phyloP scores from a whole-genome alignment of 2,329 filamentous ascomycete genomes.

The Cladophialophora chaetospira region DNA sequence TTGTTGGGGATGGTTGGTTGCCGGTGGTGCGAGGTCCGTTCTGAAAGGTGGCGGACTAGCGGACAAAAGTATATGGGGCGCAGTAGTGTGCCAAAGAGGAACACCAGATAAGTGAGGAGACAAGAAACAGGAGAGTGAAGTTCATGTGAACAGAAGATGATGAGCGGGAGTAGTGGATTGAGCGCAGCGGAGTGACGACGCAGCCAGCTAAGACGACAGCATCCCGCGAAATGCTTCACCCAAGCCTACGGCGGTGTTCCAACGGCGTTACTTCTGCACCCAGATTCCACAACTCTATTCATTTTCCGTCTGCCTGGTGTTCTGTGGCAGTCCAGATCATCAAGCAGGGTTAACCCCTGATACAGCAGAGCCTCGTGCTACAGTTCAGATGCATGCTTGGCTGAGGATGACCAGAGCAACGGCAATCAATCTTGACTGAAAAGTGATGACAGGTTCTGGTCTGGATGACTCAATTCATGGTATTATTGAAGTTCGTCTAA shows the following conservation, averaged over 20 bases:
- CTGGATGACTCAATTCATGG: slow-evolving; percentile 11
- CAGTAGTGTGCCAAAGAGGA: too few relatives aligned
- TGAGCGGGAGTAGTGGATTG: slow-evolving; percentile 3
- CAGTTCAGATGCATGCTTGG: background rate
- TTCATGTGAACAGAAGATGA: slow-evolving; percentile 6
- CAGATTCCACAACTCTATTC: background rate
- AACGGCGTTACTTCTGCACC: background rate
- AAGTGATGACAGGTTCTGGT: too few relatives aligned
- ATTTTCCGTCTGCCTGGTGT: slow-evolving; percentile 1
- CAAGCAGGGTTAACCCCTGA: background rate
- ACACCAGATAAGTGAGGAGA: background rate
- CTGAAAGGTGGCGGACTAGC: background rate
- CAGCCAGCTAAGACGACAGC: background rate
- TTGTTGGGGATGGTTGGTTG: background rate
- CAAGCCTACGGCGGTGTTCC: background rate
- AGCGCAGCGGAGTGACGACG: slow-evolving; percentile 9
- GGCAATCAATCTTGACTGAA: background rate
- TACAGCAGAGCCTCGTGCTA: slow-evolving; percentile 7
- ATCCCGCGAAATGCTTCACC: background rate
- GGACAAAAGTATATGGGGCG: background rate
- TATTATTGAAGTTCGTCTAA: slow-evolving; percentile 21
- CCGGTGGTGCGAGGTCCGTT: background rate
- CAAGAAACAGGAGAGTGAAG: background rate
- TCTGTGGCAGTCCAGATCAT: background rate
- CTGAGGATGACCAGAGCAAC: background rate